Evolutionary conservation across 768 basidiomycete genomes (phyloP).

Genomic region (Austroboletus eburneus): DNA sequence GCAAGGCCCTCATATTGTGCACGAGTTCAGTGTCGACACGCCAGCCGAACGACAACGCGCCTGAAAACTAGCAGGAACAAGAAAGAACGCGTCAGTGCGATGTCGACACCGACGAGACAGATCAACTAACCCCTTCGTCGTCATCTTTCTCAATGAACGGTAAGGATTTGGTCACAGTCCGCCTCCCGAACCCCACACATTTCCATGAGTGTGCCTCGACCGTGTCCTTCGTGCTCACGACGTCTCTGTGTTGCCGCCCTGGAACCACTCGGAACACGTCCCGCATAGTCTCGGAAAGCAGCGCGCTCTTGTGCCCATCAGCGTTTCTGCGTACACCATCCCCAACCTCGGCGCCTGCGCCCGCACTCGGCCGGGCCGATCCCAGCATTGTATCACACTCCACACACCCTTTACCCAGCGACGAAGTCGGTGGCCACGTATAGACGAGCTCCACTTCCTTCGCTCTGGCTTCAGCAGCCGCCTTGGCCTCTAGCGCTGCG

Average conservation of each 20-base stretch:
- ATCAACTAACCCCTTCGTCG: constrained; percentile 4
- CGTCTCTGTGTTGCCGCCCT: background rate
- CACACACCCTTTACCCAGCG: background rate
- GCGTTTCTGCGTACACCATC: background rate
- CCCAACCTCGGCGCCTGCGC: constrained; percentile 4
- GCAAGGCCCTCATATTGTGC: too few relatives aligned
- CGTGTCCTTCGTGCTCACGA: background rate
- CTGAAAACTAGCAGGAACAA: too few relatives aligned
- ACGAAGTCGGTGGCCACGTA: constrained; percentile 26
- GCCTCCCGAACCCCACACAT: constrained; percentile 4
- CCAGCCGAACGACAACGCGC: too few relatives aligned
- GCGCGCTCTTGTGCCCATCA: too few relatives aligned
- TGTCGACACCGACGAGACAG: background rate
- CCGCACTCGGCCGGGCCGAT: background rate
- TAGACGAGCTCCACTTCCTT: constrained; percentile 8
- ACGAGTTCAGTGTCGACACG: too few relatives aligned
- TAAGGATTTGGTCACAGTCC: background rate
- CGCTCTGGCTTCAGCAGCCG: background rate
- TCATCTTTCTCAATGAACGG: background rate
- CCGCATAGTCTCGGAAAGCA: constrained; percentile 7
- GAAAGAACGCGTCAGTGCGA: too few relatives aligned
- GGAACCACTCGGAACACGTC: constrained; percentile 4
- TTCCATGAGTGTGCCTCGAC: background rate
- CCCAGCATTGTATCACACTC: constrained; percentile 2
- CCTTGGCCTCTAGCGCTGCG: background rate